Conservation (phyloP, 2,329 filamentous ascomycete species). For the Epicoccum sorghinum region DNA sequence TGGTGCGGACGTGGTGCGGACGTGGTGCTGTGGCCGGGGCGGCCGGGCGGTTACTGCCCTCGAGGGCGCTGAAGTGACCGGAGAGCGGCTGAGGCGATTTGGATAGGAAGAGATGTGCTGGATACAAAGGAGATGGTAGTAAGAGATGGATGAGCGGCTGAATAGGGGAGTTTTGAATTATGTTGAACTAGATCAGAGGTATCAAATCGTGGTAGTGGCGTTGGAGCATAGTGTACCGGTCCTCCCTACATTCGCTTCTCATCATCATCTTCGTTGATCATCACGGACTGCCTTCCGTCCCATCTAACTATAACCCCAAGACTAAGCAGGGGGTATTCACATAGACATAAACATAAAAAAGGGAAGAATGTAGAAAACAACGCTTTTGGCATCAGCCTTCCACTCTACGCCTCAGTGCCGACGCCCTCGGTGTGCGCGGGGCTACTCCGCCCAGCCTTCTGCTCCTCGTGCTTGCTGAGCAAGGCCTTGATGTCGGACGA, state of each 20-base stretch:
- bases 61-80: too few species aligned
- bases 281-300: too few species aligned
- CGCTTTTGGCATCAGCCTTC: conserved; percentile 43
- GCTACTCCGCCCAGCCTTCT: conserved; percentile 42
- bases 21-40: not conserved
- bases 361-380: not conserved
- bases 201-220: not conserved
- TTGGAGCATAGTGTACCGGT: too few species aligned
- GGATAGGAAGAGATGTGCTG: too few species aligned
- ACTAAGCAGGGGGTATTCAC: not conserved
- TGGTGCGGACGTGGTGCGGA: too few species aligned
- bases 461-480: conserved; percentile 44
- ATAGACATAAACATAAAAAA: not conserved
- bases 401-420: conserved; percentile 37
- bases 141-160: too few species aligned
- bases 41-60: too few species aligned
- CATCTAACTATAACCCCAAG: not conserved
- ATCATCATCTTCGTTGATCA: too few species aligned
- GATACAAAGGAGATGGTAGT: too few species aligned
- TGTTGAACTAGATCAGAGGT: conserved; percentile 11
- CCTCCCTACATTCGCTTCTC: too few species aligned
- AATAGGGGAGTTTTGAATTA: not conserved
- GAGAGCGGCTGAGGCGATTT: too few species aligned
- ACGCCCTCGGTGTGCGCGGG: conserved; percentile 46
- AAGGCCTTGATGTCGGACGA: conserved; percentile 41